These are phyloP conservation scores for Prasinococcaceae sp. DNA, from an alignment of 139 green algal species.

Conservation along the genomic window DNA sequence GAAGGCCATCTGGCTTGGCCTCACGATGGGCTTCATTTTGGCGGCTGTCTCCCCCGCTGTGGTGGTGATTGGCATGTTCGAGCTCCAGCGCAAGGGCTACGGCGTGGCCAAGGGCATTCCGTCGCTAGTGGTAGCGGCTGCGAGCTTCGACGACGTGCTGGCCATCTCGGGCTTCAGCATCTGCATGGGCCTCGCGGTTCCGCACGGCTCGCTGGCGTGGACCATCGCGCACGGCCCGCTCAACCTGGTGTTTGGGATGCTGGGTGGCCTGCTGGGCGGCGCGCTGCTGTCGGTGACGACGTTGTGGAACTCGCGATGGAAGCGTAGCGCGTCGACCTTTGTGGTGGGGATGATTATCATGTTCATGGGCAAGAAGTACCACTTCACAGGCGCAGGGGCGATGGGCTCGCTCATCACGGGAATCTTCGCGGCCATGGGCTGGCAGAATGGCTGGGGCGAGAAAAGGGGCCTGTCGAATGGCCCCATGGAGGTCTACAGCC, in stretches of 20 bases:
- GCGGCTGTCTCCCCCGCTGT: constrained; percentile 58
- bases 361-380: constrained; percentile 34
- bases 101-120: constrained; percentile 60
- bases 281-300: constrained; percentile 30
- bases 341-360: constrained; percentile 43
- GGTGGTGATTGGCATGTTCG: constrained; percentile 73
- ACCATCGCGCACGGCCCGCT: constrained; percentile 29
- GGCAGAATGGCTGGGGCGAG: constrained; percentile 35
- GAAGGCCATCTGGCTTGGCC: constrained; percentile 32
- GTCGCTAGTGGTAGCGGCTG: constrained; percentile 57
- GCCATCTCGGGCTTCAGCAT: constrained; percentile 64
- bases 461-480: constrained; percentile 13
- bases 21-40: constrained; percentile 70
- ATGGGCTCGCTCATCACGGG: constrained; percentile 46
- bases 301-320: constrained; percentile 39
- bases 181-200: constrained; percentile 51
- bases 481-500: constrained; percentile 18
- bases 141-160: constrained; percentile 71
- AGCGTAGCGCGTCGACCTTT: constrained; percentile 38
- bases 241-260: constrained; percentile 40
- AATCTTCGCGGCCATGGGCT: constrained; percentile 35
- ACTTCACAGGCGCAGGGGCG: constrained; percentile 49
- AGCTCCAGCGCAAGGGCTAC: constrained; percentile 49
- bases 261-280: constrained; percentile 35
- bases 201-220: constrained; percentile 13